Conservation (phyloP, 495 filamentous ascomycete genomes). For the Hypoxylon crocopeplum region DNA sequence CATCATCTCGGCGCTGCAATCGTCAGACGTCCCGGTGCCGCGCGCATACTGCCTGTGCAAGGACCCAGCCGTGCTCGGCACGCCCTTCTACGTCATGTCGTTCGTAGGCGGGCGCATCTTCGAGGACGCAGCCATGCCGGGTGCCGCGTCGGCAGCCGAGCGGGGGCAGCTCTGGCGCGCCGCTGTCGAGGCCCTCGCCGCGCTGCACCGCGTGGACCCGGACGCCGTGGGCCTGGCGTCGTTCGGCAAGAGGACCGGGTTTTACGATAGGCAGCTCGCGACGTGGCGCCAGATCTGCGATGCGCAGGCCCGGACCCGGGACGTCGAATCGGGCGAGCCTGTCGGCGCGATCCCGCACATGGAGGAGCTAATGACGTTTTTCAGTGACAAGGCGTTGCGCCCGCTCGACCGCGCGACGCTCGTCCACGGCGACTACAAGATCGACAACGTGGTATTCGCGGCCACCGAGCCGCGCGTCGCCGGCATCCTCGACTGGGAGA, state of each 20-base stretch:
- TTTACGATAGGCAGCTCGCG: constrained; percentile 85
- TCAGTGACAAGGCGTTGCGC: constrained; percentile 68
- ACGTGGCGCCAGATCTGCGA: constrained; percentile 80
- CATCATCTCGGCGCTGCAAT: constrained; percentile 81
- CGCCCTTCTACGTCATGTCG: constrained; percentile 95
- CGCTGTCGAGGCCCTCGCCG: constrained; percentile 82
- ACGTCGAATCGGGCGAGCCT: constrained; percentile 74
- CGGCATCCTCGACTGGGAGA: constrained; percentile 96
- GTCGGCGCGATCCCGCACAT: constrained; percentile 88
- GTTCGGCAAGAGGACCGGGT: constrained; percentile 78
- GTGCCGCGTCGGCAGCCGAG: constrained; percentile 66
- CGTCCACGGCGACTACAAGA: constrained; percentile 97
- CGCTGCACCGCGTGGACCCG: constrained; percentile 78
- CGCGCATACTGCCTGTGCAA: constrained; percentile 88
- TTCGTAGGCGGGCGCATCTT: constrained; percentile 93
- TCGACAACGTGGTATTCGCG: constrained; percentile 96
- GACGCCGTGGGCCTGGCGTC: constrained; percentile 67
- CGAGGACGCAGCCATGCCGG: constrained; percentile 83
- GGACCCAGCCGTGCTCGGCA: constrained; percentile 79
- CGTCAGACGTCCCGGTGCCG: constrained; percentile 86
- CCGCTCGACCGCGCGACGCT: constrained; percentile 79
- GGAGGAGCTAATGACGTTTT: constrained; percentile 79
- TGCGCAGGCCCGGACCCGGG: constrained; percentile 75
- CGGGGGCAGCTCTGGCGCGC: constrained; percentile 84
- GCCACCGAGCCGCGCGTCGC: constrained; percentile 87